Evolutionary conservation across 75 land plant genomes (phyloP), one percentile per base, ranked within the genome.

Genomic region (Picea glauca): DNA sequence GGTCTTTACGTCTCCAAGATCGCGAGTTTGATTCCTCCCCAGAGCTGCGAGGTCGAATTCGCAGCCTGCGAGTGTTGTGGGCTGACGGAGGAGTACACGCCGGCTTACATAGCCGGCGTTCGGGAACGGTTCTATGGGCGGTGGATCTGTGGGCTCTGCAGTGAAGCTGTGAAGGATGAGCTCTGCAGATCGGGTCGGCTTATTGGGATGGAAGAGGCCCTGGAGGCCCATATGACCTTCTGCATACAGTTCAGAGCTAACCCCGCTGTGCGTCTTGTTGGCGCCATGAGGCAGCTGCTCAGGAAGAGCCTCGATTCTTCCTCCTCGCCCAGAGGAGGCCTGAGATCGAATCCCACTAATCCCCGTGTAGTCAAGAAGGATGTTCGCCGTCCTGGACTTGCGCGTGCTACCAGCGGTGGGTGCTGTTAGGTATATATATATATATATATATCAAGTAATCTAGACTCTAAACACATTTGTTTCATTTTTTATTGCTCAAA

Each of bases 41-140:
- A 3, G 5, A 40, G 43, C 43, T 40, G 43, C 43, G 5, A 40
- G 43, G 86, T 87, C 46, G 85, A 88, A 30, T 67, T 81, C 46
- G 87, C 81, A 3, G 81, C 82, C 80, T 91, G 93, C 75, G 91
- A 91, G 67, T 91, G 93, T 58, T 91, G 93, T 75, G 91, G 89
- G 33, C 72, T 89, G 63, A 83, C 78, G 79, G 91, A 91, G 74
- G 91, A 89, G 60, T 89, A 89, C 76, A 91, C 93, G 1, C 83
- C 78, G 7, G 84, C 85, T 17, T 91, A 89, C 80, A 85, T 89
- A 1, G 74, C 62, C 35, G 76, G 75, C 8, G 85, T 89, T 33
- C 81, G 80, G 68, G 76, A 79, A 3, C 84, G 81, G 56, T 91
- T 84, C 50, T 85, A 85, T 31, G 93, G 93, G 58, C 85, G 84